Percentiles rank a stretch among this genome's conserved stretches.
phyloP scores from a whole-genome alignment of 2,329 filamentous ascomycete species.

The Moelleriella libera region DNA sequence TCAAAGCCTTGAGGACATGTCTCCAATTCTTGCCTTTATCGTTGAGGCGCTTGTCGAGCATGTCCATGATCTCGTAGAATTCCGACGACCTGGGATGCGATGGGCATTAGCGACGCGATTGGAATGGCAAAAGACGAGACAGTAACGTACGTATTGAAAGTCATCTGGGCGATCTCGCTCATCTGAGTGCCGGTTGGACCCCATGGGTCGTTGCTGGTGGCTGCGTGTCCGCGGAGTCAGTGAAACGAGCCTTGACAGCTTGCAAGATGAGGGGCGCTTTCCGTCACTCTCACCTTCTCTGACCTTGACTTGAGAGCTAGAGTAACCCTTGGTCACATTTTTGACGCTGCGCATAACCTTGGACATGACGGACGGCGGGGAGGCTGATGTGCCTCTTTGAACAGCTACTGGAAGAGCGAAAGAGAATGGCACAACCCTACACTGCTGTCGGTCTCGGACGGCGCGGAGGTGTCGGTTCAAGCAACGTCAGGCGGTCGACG shows the following conservation, averaged over 20 bases:
- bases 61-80: constrained; percentile 99
- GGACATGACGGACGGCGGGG: constrained; percentile 52
- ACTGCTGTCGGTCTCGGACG: not conserved
- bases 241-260: constrained; percentile 4
- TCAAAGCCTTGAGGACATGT: constrained; percentile 92
- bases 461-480: not conserved
- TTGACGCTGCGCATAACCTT: constrained; percentile 96
- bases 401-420: not conserved
- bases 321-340: constrained; percentile 99
- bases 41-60: constrained; percentile 96
- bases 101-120: not conserved
- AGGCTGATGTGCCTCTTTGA: constrained; percentile 1
- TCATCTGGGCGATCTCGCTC: constrained; percentile 96
- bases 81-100: constrained; percentile 59
- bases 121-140: not conserved
- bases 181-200: constrained; percentile 95
- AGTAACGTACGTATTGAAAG: constrained; percentile 80
- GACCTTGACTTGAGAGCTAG: constrained; percentile 91
- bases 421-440: not conserved
- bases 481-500: not conserved
- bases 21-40: constrained; percentile 99
- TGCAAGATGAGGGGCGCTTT: not conserved
- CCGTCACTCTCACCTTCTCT: constrained; percentile 58
- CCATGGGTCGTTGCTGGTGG: constrained; percentile 98
- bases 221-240: constrained; percentile 31